A percentile compares a stretch with the other conserved stretches of the same genome.
Conservation (phyloP, 2,329 filamentous ascomycete species). For the Drechmeria coniospora region DNA sequence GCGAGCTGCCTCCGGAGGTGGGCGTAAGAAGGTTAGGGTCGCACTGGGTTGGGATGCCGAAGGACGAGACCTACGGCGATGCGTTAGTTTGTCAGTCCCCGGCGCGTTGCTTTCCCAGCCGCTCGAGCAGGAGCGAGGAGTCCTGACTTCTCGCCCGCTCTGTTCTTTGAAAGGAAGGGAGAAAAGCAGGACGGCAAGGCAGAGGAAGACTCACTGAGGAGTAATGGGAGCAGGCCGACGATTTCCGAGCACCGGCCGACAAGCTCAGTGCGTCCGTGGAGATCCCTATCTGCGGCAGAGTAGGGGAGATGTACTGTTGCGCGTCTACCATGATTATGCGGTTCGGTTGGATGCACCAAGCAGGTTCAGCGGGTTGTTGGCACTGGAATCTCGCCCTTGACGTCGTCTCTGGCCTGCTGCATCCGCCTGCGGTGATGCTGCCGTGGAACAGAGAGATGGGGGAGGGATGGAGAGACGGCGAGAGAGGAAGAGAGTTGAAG, state of each 20-base stretch:
- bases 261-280: constrained; percentile 14
- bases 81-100: no score
- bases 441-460: not conserved
- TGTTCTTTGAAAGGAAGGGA: not conserved
- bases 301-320: constrained; percentile 17
- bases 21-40: constrained; percentile 34
- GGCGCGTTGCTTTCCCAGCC: no score
- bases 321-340: constrained; percentile 19
- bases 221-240: constrained; percentile 15
- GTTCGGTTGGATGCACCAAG: constrained; percentile 1
- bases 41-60: constrained; percentile 19
- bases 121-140: no score
- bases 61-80: constrained; percentile 13
- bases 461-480: constrained; percentile 1
- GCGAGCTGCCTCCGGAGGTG: constrained; percentile 32
- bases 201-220: constrained; percentile 12
- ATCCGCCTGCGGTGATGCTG: no score
- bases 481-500: constrained; percentile 3
- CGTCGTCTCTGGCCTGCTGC: no score
- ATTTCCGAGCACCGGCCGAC: constrained; percentile 11
- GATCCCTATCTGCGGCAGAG: constrained; percentile 16
- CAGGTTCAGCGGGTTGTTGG: constrained; percentile 1
- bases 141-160: no score
- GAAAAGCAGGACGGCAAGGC: not conserved
- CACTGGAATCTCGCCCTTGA: no score